Conservation (phyloP, 768 basidiomycete genomes). For the Lentinus brumalis region DNA sequence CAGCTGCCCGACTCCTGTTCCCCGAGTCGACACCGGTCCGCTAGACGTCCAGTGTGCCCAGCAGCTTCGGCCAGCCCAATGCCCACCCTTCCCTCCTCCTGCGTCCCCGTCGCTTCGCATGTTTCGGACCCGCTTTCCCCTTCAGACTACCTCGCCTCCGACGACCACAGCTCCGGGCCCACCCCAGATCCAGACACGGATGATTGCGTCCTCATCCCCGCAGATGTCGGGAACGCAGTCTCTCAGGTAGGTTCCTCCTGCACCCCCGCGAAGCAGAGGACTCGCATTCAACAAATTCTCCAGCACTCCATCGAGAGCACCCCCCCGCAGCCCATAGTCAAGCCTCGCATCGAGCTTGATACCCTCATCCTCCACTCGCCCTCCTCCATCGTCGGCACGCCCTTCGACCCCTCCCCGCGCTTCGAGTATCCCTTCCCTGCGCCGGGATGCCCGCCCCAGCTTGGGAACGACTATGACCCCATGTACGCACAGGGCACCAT, state of each 20-base stretch:
- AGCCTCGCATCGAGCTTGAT: slow-evolving; percentile 25
- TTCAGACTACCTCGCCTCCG: slow-evolving; percentile 1
- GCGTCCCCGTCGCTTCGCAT: slow-evolving; percentile 11
- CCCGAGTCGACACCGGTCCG: no score
- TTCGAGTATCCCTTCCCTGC: slow-evolving; percentile 36
- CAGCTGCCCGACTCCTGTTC: no score
- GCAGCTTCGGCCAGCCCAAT: slow-evolving; percentile 8
- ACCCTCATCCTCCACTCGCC: slow-evolving; percentile 33
- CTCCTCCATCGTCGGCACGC: slow-evolving; percentile 34
- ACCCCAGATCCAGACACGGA: slow-evolving; percentile 34
- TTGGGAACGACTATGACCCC: slow-evolving; percentile 11
- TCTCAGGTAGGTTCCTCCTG: slow-evolving; percentile 17
- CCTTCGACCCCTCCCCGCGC: slow-evolving; percentile 34
- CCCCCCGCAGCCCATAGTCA: slow-evolving; percentile 5
- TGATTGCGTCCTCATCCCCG: slow-evolving; percentile 27
- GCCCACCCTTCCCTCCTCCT: slow-evolving; percentile 29
- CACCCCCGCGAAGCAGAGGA: background rate
- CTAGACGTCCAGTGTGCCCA: no score
- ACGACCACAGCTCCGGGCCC: slow-evolving; percentile 17
- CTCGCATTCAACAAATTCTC: background rate
- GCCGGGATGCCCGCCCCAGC: slow-evolving; percentile 10
- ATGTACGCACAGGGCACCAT: slow-evolving; percentile 3
- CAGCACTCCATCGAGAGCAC: background rate
- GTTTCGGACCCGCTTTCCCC: slow-evolving; percentile 1
- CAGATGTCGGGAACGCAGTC: slow-evolving; percentile 25